phyloP scores from a whole-genome alignment of 306 rosid genomes.

The Medicago ruthenica region DNA sequence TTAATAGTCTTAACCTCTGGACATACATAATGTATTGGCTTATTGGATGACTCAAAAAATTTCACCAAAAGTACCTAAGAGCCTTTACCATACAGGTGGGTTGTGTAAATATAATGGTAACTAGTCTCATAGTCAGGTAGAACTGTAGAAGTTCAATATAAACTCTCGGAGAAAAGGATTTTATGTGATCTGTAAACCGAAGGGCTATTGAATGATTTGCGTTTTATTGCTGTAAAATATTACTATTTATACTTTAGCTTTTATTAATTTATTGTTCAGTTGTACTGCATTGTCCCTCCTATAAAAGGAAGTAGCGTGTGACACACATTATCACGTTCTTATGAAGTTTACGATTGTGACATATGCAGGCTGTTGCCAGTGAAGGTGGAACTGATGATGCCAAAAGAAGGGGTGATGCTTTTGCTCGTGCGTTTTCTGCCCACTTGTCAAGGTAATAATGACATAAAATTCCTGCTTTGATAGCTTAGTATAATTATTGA shows the following conservation, averaged over 20 bases:
- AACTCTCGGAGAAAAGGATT: neutral
- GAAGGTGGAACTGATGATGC: conserved; percentile 99
- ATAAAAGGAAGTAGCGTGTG: conserved; percentile 34
- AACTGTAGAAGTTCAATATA: conserved; percentile 7
- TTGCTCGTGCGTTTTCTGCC: conserved; percentile 95
- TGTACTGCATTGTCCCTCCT: conserved; percentile 18
- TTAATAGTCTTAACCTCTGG: too few species aligned
- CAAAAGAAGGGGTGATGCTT: conserved; percentile 96
- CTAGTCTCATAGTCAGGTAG: conserved; percentile 9
- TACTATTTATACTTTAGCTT: too few species aligned
- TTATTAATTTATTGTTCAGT: conserved; percentile 6
- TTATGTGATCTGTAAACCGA: conserved; percentile 8
- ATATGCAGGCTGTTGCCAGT: conserved; percentile 91
- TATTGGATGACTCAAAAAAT: neutral
- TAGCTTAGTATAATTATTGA: conserved; percentile 31
- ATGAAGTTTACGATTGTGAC: conserved; percentile 42
- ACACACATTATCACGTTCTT: conserved; percentile 20
- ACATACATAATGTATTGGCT: too few species aligned
- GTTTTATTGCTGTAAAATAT: too few species aligned
- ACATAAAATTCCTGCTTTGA: conserved; percentile 29
- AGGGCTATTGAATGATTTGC: neutral
- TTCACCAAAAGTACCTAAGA: neutral
- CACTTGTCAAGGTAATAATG: conserved; percentile 81
- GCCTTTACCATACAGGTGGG: neutral
- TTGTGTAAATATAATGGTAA: conserved; percentile 10